These are phyloP conservation scores for Gilbertella persicaria DNA, from an alignment of 371 early-diverging fungal species.

Conservation along the genomic window DNA sequence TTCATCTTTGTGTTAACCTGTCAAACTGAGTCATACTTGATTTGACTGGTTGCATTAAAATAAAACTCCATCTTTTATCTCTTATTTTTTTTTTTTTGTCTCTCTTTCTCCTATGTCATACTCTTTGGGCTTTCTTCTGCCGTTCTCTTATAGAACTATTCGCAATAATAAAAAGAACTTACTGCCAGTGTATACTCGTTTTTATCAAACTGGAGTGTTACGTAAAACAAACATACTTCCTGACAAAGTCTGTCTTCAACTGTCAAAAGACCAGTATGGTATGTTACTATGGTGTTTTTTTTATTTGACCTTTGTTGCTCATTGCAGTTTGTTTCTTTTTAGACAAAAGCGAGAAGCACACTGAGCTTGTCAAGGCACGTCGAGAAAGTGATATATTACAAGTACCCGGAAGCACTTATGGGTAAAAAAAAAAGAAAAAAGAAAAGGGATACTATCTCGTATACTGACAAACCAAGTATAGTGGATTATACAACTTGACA, in stretches of 20 bases:
- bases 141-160: background rate
- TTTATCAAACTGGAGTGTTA: background rate
- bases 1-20: background rate
- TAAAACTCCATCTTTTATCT: background rate
- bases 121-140: no score
- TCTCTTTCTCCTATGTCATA: background rate
- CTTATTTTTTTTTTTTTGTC: background rate
- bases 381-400: slow-evolving; percentile 51
- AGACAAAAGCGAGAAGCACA: slow-evolving; percentile 17
- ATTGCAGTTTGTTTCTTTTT: background rate
- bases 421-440: no score
- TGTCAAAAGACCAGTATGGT: slow-evolving; percentile 27
- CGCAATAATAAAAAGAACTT: background rate
- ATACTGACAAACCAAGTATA: no score
- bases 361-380: slow-evolving; percentile 19
- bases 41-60: background rate
- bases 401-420: slow-evolving; percentile 62
- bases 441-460: no score
- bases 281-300: background rate
- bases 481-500: slow-evolving; percentile 56
- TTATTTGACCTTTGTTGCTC: background rate
- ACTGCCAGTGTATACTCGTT: background rate
- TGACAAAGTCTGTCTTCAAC: slow-evolving; percentile 20
- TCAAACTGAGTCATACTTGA: background rate
- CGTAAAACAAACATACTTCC: slow-evolving; percentile 16